Conservation (phyloP, 192 early-diverging fungal species). For the Gonapodya sp. region DNA sequence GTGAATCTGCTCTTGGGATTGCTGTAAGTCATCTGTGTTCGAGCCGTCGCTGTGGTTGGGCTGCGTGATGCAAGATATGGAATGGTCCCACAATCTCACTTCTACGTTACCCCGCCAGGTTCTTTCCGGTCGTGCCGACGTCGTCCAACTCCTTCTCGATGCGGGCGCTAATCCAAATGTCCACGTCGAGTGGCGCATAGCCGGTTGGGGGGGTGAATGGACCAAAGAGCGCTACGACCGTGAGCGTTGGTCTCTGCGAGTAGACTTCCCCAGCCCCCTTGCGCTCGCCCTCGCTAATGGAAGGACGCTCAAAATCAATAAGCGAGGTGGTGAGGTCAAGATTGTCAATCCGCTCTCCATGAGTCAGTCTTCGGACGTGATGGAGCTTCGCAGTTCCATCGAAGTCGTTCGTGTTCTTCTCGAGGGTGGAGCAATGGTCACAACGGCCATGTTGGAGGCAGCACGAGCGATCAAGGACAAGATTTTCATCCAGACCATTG, state of each 20-base stretch:
- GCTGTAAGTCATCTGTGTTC: neutral
- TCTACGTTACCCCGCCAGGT: no score
- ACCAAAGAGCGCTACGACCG: neutral
- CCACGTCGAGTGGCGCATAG: neutral
- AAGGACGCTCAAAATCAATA: neutral
- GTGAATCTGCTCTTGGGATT: neutral
- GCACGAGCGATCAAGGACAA: neutral
- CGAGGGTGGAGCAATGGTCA: neutral
- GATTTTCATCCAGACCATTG: neutral
- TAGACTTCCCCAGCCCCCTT: neutral
- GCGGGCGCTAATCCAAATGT: neutral
- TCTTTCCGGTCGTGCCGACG: neutral
- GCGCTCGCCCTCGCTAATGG: neutral
- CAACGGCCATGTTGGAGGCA: neutral
- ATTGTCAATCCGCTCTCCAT: neutral
- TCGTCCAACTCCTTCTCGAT: constrained; percentile 3
- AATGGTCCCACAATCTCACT: no score
- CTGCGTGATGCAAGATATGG: neutral
- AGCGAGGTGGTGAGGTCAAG: neutral
- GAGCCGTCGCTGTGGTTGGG: no score
- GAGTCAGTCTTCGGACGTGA: neutral
- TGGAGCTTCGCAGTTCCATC: neutral
- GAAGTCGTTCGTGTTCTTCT: neutral
- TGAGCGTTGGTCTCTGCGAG: neutral
- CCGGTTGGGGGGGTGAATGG: neutral